These are phyloP conservation scores for Podaxis rugospora DNA, from an alignment of 768 basidiomycete genomes.

Conservation along the genomic window DNA sequence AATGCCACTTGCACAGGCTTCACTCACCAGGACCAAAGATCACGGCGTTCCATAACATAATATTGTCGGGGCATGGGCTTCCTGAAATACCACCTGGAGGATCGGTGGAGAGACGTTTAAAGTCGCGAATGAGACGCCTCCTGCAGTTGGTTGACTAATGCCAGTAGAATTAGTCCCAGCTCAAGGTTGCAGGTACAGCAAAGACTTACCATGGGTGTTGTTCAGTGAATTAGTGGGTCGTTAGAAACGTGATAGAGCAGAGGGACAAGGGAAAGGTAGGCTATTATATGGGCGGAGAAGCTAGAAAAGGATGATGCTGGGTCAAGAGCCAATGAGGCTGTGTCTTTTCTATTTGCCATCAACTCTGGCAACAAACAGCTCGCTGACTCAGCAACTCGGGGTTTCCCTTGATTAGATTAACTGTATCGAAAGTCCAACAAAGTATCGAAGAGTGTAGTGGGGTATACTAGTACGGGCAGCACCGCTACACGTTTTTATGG, in stretches of 20 bases:
- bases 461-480: background rate
- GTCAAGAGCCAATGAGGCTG: background rate
- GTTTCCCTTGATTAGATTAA: background rate
- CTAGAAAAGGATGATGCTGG: slow-evolving; percentile 10
- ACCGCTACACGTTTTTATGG: background rate
- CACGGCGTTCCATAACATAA: slow-evolving; percentile 99
- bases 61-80: slow-evolving; percentile 95
- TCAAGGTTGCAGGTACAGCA: background rate
- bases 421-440: background rate
- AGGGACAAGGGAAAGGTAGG: background rate
- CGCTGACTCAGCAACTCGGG: slow-evolving; percentile 7
- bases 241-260: slow-evolving; percentile 2
- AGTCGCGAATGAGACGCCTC: slow-evolving; percentile 95
- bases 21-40: slow-evolving; percentile 96
- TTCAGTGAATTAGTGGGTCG: background rate
- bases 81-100: slow-evolving; percentile 96
- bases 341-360: slow-evolving; percentile 5
- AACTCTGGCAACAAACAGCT: background rate
- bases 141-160: slow-evolving; percentile 87
- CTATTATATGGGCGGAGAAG: slow-evolving; percentile 4
- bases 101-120: slow-evolving; percentile 91
- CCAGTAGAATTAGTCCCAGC: background rate
- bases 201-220: background rate
- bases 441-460: background rate
- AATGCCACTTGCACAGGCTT: background rate